Percentiles rank a stretch among this genome's conserved stretches.
Conservation (phyloP, 1,284 basidiomycete species). For the Puccinia hordei region DNA sequence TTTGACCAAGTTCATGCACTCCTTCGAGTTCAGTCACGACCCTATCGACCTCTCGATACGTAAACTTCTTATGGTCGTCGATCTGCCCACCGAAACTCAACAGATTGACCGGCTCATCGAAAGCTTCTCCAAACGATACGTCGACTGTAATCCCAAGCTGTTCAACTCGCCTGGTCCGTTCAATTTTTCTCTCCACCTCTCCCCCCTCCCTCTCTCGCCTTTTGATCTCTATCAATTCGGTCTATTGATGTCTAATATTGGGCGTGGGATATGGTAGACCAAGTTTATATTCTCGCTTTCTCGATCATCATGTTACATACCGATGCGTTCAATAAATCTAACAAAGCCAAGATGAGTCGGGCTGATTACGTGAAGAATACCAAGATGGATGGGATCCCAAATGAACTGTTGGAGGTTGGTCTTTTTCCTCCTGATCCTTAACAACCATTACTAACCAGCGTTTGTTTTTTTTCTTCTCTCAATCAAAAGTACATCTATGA, state of each 20-base stretch:
- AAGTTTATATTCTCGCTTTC: slow-evolving; percentile 94
- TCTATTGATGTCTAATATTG: no score
- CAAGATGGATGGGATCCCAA: slow-evolving; percentile 45
- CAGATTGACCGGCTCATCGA: slow-evolving; percentile 98
- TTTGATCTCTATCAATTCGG: no score
- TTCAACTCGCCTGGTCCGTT: slow-evolving; percentile 74
- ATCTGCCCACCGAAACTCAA: slow-evolving; percentile 90
- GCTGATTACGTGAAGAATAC: slow-evolving; percentile 90
- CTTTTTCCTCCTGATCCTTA: not conserved
- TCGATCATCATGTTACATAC: slow-evolving; percentile 99
- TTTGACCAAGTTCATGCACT: slow-evolving; percentile 71
- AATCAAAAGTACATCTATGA: slow-evolving; percentile 93
- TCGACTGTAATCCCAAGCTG: slow-evolving; percentile 77
- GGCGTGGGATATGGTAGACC: slow-evolving; percentile 66
- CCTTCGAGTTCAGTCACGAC: slow-evolving; percentile 75
- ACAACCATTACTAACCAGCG: not conserved
- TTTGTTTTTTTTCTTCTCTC: not conserved
- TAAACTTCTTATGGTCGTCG: slow-evolving; percentile 84
- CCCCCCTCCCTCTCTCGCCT: no score
- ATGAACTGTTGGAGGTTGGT: slow-evolving; percentile 41
- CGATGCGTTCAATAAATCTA: slow-evolving; percentile 95
- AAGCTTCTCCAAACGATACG: slow-evolving; percentile 84
- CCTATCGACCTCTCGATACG: slow-evolving; percentile 91
- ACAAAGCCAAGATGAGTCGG: slow-evolving; percentile 93
- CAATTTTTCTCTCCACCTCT: not conserved